Percentiles rank a stretch among this genome's conserved stretches.
Conservation (phyloP, 2,329 filamentous ascomycete species). For the Pochonia chlamydosporia region DNA sequence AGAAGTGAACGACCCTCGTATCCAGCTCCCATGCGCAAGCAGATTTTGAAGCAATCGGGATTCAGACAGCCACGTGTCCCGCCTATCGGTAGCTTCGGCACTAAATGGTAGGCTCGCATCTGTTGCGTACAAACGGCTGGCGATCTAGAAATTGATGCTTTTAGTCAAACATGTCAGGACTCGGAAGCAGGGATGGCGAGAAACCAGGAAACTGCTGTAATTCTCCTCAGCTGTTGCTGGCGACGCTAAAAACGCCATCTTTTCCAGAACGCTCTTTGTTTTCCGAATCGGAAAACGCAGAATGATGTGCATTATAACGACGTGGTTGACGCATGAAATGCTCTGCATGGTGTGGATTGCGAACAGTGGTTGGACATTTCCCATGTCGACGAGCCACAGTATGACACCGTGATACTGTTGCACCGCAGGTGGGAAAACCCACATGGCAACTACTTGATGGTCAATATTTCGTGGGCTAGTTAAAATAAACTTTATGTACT, state of each 20-base stretch:
- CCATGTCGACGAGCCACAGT: background rate
- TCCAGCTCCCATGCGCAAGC: too few species aligned
- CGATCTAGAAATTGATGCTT: background rate
- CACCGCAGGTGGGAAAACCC: background rate
- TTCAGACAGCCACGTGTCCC: too few species aligned
- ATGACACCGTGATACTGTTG: background rate
- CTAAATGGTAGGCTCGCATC: background rate
- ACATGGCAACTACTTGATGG: background rate
- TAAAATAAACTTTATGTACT: too few species aligned
- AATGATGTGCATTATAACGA: conserved; percentile 1
- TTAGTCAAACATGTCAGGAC: background rate
- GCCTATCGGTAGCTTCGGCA: background rate
- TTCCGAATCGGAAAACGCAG: background rate
- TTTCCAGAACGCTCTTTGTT: background rate
- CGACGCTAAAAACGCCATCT: background rate
- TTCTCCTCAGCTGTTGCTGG: background rate
- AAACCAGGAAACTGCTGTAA: background rate
- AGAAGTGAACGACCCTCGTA: too few species aligned
- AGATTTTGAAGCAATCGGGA: too few species aligned
- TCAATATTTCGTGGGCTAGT: too few species aligned
- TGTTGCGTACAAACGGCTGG: background rate
- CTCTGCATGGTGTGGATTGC: conserved; percentile 1
- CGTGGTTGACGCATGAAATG: conserved; percentile 2
- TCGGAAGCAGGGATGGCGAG: background rate
- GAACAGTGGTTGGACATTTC: conserved; percentile 1